Evolutionary conservation across 805 yeast species (phyloP), one percentile per base, ranked within the genome.

Genomic region (Jamesozyma jinghongensis): DNA sequence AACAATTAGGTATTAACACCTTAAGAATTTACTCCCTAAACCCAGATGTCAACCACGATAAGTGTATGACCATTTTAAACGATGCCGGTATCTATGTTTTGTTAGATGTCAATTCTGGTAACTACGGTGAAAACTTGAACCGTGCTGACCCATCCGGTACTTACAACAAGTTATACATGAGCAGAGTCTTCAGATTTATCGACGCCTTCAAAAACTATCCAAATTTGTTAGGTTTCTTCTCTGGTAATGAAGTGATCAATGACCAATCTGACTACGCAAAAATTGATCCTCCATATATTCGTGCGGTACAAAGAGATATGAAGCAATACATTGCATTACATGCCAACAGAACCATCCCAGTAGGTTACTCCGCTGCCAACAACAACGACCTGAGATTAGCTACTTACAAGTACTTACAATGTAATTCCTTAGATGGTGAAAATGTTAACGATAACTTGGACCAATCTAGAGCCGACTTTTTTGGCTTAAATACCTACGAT

Each of bases 331-430:
- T 88, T 47, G 65, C 73, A 22, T 67, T 73, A 41, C 77, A 81
- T 51, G 69, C 80, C 14, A 73, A 82, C 56, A 76, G 97, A 61
- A 63, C 77, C 7, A 81, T 88, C 44, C 96, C 95, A 4, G 95
- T 87, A n/a, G 97, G 97, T 27, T 88, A 88, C 63, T 82, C 95
- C 7, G 95, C 97, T 36, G 96, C 96, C 14, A 95, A 85, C 53
- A 87, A 79, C 46, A 68, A 66, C 40, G 73, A 71, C 34, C 73
- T 84, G 55, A 75, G 95, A 53, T 64, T 75, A 37, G 81, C 85
- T 27, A 77, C 90, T 40, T 84, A 82, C 62, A 76, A 78, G 49
- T 90, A 82, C 63, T 71, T 90, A 57, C 82, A 83, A 62, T 88
- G 97, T 68, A 85, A 85, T 37, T 53, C 56, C 2, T 66, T 71